Conservation (phyloP, 2,329 filamentous ascomycete genomes). For the Cladobotryum mycophilum region DNA sequence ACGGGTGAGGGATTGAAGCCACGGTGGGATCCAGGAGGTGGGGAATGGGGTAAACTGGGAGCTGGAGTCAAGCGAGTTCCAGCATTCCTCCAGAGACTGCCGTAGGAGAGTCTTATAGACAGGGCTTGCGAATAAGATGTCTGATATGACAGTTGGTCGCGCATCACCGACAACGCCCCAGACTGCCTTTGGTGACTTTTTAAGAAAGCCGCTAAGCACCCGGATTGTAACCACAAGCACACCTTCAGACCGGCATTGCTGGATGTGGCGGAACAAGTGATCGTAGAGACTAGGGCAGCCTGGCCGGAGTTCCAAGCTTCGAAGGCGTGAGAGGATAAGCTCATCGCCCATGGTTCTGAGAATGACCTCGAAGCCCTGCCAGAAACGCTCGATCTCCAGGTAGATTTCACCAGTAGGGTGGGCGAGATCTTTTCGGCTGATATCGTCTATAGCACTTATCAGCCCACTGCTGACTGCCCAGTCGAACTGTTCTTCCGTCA, state of each 20-base stretch:
- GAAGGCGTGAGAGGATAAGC: slow-evolving; percentile 70
- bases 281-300: slow-evolving; percentile 58
- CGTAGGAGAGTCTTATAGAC: slow-evolving; percentile 55
- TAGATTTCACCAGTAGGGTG: slow-evolving; percentile 28
- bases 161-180: slow-evolving; percentile 85
- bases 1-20: slow-evolving; percentile 69
- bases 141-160: slow-evolving; percentile 72
- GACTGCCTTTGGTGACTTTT: slow-evolving; percentile 71
- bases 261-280: slow-evolving; percentile 51
- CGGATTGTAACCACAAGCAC: slow-evolving; percentile 65
- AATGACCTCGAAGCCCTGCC: slow-evolving; percentile 70
- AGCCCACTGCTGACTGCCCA: slow-evolving; percentile 77
- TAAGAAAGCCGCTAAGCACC: slow-evolving; percentile 63
- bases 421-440: slow-evolving; percentile 42
- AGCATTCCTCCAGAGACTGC: slow-evolving; percentile 48
- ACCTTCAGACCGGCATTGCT: slow-evolving; percentile 41
- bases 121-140: slow-evolving; percentile 72
- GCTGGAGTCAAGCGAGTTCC: slow-evolving; percentile 34
- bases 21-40: slow-evolving; percentile 71
- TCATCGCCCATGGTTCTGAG: slow-evolving; percentile 66
- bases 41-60: slow-evolving; percentile 53
- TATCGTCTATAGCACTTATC: slow-evolving; percentile 56
- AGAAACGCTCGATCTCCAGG: slow-evolving; percentile 61
- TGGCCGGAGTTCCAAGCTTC: slow-evolving; percentile 66
- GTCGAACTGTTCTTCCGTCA: slow-evolving; percentile 72